Conservation (phyloP, 176 grass and related monocot genomes). For the Metroxylon sagu region DNA sequence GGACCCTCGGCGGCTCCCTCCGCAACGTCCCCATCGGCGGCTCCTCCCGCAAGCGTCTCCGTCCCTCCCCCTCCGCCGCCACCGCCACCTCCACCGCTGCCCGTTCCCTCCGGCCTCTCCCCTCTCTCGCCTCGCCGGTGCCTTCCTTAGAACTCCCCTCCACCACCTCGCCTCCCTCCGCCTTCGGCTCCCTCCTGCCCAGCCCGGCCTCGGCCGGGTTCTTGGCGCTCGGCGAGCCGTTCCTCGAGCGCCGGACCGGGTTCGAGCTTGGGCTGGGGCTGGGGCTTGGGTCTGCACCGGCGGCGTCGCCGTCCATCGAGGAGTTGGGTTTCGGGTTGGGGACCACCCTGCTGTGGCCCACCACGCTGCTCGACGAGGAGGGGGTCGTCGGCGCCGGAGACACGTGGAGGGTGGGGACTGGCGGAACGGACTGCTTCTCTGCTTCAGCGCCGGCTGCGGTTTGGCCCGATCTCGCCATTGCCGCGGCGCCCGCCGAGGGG, state of each 20-base stretch:
- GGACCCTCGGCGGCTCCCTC: conserved; percentile 23
- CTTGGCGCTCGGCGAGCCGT: conserved; percentile 37
- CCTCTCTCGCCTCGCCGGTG: conserved; percentile 13
- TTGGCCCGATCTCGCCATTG: conserved; percentile 47
- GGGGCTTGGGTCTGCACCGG: conserved; percentile 11
- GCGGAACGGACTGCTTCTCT: conserved; percentile 2
- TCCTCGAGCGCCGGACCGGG: conserved; percentile 39
- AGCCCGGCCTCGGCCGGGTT: conserved; percentile 19
- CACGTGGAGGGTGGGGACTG: conserved; percentile 25
- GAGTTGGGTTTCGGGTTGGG: conserved; percentile 28
- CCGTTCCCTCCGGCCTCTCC: conserved; percentile 1
- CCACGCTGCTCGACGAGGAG: conserved; percentile 19
- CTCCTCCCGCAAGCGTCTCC: conserved; percentile 12
- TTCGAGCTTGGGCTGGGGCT: conserved; percentile 53
- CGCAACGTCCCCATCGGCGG: conserved; percentile 17
- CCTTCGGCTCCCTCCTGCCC: conserved; percentile 28
- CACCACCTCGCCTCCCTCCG: background rate
- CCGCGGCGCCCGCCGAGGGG: background rate
- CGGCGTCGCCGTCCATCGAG: conserved; percentile 12
- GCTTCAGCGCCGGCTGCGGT: conserved; percentile 4
- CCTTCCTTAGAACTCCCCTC: background rate
- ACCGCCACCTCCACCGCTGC: background rate
- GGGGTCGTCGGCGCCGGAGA: background rate
- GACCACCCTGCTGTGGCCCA: conserved; percentile 12
- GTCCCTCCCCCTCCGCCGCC: background rate